A percentile compares a stretch with the other conserved stretches of the same genome.
Evolutionary conservation across 2,329 filamentous ascomycete genomes (phyloP).

Genomic region (Zymoseptoria tritici): DNA sequence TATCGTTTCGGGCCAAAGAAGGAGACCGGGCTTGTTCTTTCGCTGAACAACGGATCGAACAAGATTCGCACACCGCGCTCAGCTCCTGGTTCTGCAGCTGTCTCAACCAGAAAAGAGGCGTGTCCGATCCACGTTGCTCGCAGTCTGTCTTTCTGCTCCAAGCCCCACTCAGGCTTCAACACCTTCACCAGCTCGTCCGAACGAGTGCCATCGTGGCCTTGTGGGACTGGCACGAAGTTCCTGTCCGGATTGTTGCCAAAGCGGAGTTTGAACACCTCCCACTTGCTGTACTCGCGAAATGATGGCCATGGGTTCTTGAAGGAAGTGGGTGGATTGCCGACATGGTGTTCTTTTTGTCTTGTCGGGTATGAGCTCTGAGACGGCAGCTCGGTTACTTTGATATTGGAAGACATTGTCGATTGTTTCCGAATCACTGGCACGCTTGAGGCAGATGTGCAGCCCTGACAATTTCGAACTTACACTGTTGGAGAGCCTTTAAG

Average conservation of each 20-base stretch:
- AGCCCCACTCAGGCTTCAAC: slow-evolving; percentile 35
- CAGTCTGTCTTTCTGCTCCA: slow-evolving; percentile 22
- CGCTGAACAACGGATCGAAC: slow-evolving; percentile 48
- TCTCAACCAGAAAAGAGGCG: slow-evolving; percentile 44
- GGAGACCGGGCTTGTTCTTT: slow-evolving; percentile 41
- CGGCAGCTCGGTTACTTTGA: slow-evolving; percentile 3
- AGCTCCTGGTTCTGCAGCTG: slow-evolving; percentile 24
- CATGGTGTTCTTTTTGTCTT: slow-evolving; percentile 32
- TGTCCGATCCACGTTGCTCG: slow-evolving; percentile 48
- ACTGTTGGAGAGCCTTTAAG: background rate
- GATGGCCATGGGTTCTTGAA: slow-evolving; percentile 48
- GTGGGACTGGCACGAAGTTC: slow-evolving; percentile 42
- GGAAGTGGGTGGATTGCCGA: slow-evolving; percentile 36
- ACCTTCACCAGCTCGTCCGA: slow-evolving; percentile 38
- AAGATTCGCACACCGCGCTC: slow-evolving; percentile 40
- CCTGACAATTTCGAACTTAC: background rate
- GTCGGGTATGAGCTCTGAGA: slow-evolving; percentile 12
- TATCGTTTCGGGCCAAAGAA: slow-evolving; percentile 46
- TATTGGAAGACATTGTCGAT: slow-evolving; percentile 2
- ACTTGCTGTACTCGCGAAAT: slow-evolving; percentile 14
- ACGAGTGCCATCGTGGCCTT: slow-evolving; percentile 23
- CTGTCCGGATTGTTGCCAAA: slow-evolving; percentile 32
- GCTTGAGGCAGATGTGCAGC: background rate
- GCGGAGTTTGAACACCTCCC: slow-evolving; percentile 29
- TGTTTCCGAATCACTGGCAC: background rate